Percentiles rank a stretch among this genome's conserved stretches.
Evolutionary conservation across 345 rosid species (phyloP).

Genomic region (Kernera saxatilis): DNA sequence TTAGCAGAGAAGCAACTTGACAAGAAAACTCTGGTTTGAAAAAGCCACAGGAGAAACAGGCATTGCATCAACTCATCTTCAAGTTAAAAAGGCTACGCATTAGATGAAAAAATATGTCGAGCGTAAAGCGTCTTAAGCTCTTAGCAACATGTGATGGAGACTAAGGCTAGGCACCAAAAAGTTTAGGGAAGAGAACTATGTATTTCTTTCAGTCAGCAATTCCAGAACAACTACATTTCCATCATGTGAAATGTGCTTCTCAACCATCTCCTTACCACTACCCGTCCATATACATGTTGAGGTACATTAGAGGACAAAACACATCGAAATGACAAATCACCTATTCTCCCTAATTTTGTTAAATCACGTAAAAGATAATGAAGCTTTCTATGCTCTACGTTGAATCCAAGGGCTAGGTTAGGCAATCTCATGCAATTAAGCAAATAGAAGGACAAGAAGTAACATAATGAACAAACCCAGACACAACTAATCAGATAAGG

Average conservation of each 20-base stretch:
- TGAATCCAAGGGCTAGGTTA: conserved; percentile 3
- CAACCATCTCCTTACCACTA: not conserved
- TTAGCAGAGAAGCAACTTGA: conserved; percentile 9
- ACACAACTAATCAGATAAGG: not conserved
- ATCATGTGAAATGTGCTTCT: conserved; percentile 7
- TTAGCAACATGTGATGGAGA: conserved; percentile 4
- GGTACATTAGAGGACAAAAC: not conserved
- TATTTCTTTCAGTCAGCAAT: not conserved
- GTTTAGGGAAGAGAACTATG: conserved; percentile 2
- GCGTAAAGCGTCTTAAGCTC: not conserved
- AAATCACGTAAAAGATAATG: conserved; percentile 3
- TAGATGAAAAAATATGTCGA: not conserved
- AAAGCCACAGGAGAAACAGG: not conserved
- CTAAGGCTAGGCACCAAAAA: not conserved
- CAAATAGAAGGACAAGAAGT: not conserved
- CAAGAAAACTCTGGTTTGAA: not conserved
- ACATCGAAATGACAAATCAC: conserved; percentile 1
- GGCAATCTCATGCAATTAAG: conserved; percentile 4
- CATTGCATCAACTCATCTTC: conserved; percentile 1
- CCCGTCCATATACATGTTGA: not conserved
- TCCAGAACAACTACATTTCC: not conserved
- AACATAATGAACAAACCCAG: conserved; percentile 3
- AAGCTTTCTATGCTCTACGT: conserved; percentile 2
- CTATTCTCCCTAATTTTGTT: not conserved
- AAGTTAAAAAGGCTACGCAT: not conserved